Conservation (phyloP, 306 rosid genomes). For the Fragaria ananassa region DNA sequence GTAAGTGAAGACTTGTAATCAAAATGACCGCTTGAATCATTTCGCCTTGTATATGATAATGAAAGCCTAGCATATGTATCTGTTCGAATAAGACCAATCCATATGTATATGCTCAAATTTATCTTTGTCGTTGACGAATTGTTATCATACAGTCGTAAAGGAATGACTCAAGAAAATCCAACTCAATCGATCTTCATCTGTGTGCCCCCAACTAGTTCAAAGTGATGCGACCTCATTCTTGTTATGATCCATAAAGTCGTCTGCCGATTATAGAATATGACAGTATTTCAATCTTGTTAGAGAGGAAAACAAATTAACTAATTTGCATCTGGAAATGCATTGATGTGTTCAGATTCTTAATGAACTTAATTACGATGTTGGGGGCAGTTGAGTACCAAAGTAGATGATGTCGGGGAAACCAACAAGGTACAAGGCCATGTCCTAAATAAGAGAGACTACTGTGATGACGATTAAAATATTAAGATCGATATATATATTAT, state of each 20-base stretch:
- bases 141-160: neutral
- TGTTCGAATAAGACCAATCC: neutral
- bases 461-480: neutral
- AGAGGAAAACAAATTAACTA: neutral
- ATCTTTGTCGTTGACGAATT: constrained; percentile 7
- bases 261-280: neutral
- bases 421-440: neutral
- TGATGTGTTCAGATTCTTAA: neutral
- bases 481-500: no score
- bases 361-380: neutral
- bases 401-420: neutral
- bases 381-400: neutral
- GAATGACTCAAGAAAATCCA: neutral
- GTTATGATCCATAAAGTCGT: neutral
- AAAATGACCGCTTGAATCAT: neutral
- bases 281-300: neutral
- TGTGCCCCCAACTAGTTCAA: constrained; percentile 3
- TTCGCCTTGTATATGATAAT: neutral
- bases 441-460: neutral
- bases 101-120: neutral
- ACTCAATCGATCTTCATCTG: neutral
- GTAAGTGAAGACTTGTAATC: no score
- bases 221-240: neutral
- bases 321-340: no score
- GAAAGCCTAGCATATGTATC: neutral